These are phyloP conservation scores for Metschnikowia bowlesiae DNA, from an alignment of 805 yeast species.

Conservation along the genomic window DNA sequence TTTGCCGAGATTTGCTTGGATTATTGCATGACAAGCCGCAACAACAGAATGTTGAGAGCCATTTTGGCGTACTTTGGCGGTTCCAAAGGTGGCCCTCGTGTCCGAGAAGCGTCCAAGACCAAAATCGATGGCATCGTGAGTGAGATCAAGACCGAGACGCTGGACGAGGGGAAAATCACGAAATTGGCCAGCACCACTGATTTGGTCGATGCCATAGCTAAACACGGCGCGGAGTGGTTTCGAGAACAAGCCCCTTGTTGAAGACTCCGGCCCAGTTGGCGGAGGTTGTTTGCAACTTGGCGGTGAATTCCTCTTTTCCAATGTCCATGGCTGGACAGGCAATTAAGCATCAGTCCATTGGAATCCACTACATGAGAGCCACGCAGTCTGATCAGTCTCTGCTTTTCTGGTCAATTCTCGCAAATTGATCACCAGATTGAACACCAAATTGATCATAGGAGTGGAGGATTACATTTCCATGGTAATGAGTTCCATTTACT, in stretches of 20 bases:
- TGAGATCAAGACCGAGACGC: slow-evolving; percentile 45
- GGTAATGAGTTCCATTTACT: slow-evolving; percentile 45
- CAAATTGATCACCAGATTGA: slow-evolving; percentile 31
- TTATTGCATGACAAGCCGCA: slow-evolving; percentile 63
- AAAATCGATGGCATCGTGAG: slow-evolving; percentile 48
- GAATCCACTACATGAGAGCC: slow-evolving; percentile 26
- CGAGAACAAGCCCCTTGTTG: slow-evolving; percentile 44
- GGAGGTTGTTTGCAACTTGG: slow-evolving; percentile 40
- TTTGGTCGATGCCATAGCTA: slow-evolving; percentile 50
- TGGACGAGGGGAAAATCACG: slow-evolving; percentile 50
- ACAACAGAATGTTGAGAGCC: slow-evolving; percentile 59
- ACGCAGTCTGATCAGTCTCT: slow-evolving; percentile 24
- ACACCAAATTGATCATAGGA: slow-evolving; percentile 40
- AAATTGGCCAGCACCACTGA: slow-evolving; percentile 75
- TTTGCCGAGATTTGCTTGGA: slow-evolving; percentile 72
- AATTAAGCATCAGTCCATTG: slow-evolving; percentile 48
- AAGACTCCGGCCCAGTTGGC: slow-evolving; percentile 40
- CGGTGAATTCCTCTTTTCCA: slow-evolving; percentile 41
- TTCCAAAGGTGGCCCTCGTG: slow-evolving; percentile 47
- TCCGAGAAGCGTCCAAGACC: slow-evolving; percentile 53
- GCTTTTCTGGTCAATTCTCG: slow-evolving; percentile 30
- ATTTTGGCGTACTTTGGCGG: slow-evolving; percentile 64
- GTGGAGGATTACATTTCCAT: slow-evolving; percentile 54
- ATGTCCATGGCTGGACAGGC: slow-evolving; percentile 65
- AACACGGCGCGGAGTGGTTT: slow-evolving; percentile 57